phyloP scores from a whole-genome alignment of 805 yeast genomes.

The Saccharomycopsis fermentans region DNA sequence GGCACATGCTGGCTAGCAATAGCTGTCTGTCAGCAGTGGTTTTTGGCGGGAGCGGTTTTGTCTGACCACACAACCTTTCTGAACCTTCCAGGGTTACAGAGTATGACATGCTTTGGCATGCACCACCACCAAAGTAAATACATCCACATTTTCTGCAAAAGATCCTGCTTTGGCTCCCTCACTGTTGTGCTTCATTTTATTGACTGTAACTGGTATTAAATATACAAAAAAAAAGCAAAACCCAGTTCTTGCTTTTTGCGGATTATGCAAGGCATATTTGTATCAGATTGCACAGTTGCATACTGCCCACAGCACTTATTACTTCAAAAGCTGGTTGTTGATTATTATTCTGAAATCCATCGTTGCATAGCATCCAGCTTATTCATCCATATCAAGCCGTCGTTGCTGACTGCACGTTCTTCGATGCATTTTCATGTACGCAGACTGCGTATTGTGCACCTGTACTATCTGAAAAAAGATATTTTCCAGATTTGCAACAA shows the following conservation, averaged over 20 bases:
- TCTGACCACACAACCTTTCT: no score
- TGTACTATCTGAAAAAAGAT: background rate
- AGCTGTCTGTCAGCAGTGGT: no score
- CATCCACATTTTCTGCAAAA: no score
- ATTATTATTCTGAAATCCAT: no score
- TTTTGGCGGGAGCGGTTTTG: no score
- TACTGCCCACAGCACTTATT: background rate
- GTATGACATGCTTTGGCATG: no score
- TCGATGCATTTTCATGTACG: background rate
- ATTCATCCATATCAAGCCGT: background rate
- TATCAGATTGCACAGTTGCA: background rate
- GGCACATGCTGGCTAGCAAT: no score
- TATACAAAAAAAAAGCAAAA: background rate
- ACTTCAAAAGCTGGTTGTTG: no score
- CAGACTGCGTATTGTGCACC: background rate
- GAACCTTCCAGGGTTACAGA: no score
- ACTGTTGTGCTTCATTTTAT: no score
- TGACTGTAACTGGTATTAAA: background rate
- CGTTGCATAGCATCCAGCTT: background rate
- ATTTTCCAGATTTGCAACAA: slow-evolving; percentile 1
- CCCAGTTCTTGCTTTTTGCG: background rate
- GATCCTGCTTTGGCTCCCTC: no score
- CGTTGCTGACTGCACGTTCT: background rate
- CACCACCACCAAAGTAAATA: no score
- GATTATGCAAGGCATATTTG: background rate